Evolutionary conservation across 768 basidiomycete genomes (phyloP).

Genomic region (Crucibulum laeve): DNA sequence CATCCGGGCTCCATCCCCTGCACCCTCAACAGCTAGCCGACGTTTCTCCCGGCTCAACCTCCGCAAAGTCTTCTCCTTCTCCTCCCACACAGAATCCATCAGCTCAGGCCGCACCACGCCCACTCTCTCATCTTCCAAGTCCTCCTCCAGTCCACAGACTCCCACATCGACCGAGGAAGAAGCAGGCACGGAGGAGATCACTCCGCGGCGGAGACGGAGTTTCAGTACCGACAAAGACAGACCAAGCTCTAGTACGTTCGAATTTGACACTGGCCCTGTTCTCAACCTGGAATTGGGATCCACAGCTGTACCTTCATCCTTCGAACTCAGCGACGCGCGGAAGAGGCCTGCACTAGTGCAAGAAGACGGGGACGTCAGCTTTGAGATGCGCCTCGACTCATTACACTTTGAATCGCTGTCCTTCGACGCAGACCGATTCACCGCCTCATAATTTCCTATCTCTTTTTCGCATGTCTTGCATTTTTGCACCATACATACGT

Average conservation of each 20-base stretch:
- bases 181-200: slow-evolving; percentile 10
- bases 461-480: no score
- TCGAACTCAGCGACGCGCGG: slow-evolving; percentile 2
- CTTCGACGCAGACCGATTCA: slow-evolving; percentile 59
- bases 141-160: slow-evolving; percentile 28
- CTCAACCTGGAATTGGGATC: background rate
- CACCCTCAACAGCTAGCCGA: slow-evolving; percentile 24
- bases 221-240: slow-evolving; percentile 2
- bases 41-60: slow-evolving; percentile 35
- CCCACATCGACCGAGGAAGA: slow-evolving; percentile 25
- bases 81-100: slow-evolving; percentile 8
- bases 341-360: slow-evolving; percentile 1
- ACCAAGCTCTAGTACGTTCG: background rate
- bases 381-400: slow-evolving; percentile 70
- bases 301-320: slow-evolving; percentile 2
- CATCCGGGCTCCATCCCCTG: slow-evolving; percentile 26
- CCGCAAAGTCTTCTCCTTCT: slow-evolving; percentile 34
- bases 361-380: slow-evolving; percentile 34
- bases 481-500: no score
- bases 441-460: slow-evolving; percentile 2
- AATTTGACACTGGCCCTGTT: background rate
- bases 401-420: slow-evolving; percentile 70
- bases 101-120: slow-evolving; percentile 3
- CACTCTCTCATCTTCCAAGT: slow-evolving; percentile 11
- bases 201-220: slow-evolving; percentile 3